Evolutionary conservation across 352 stramenopile genomes (phyloP), one percentile per base, ranked within the genome.

Genomic region (Elongisporangium prolatum): DNA sequence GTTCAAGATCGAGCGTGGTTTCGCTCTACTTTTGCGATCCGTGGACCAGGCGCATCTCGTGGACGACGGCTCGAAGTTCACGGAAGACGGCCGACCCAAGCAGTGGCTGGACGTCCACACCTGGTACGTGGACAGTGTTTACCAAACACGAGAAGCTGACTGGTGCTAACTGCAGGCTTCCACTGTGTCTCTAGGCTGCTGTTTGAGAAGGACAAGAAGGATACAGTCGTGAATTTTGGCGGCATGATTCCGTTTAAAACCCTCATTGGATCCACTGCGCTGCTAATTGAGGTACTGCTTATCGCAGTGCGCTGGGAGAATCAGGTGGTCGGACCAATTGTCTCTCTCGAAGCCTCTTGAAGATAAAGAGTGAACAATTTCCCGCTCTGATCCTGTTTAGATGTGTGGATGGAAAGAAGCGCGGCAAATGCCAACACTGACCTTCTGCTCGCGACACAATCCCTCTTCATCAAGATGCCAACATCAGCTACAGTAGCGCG

Each of bases 11-110:
- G 54, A 6, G 6, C 11, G 10, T 16, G 21, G 14, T 3, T 14
- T 21, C 28, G 63, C 77, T 20, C 65, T 87, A 50, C 53, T 87
- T 10, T 84, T 83, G 44, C 75, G 74, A 9, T 72, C 68, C n/a
- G 66, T 75, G 22, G 67, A 77, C 64, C 67, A 48, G 58, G 24
- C 24, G 24, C 24, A 34, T 34, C 24, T 34, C 24, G 3, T 34
- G 24, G 24, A 34, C 24, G 24, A 34, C 24, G 24, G 7, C 24
- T 34, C 24, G 4, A 34, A 34, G 24, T 3, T 34, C 24, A 34
- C 24, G 24, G 58, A 65, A 0, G 22, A 48, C 11, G 56, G 63
- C n/a, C 50, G 56, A 8, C 59, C 50, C 16, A 55, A 64, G 34
- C 58, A 59, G 2, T 10, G 40, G 11, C 24, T 34, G 24, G 24